Percentiles rank a stretch among this genome's conserved stretches.
Evolutionary conservation across 768 basidiomycete genomes (phyloP).

Genomic region (Panus rudis): DNA sequence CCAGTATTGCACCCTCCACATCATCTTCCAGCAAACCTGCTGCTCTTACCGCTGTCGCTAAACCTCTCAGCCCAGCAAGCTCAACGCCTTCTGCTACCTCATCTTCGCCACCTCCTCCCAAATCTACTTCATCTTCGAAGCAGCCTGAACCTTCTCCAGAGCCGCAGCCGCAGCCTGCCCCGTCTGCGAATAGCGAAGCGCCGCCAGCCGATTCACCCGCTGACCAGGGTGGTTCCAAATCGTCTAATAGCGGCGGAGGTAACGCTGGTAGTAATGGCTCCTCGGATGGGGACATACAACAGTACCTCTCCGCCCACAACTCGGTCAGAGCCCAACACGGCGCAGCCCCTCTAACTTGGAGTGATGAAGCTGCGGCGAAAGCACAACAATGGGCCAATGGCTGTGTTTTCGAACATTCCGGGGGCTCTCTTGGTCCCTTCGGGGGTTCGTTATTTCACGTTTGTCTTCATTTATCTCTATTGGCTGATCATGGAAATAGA

Average conservation of each 20-base stretch:
- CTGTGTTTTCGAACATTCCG: constrained; percentile 66
- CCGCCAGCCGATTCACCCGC: constrained; percentile 1
- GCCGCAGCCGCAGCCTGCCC: constrained; percentile 12
- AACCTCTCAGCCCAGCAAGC: constrained; percentile 1
- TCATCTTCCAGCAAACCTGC: not conserved
- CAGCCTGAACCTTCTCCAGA: constrained; percentile 14
- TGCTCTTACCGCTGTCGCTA: not conserved
- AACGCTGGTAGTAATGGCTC: constrained; percentile 9
- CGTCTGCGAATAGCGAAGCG: constrained; percentile 6
- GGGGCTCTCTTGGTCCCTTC: constrained; percentile 52
- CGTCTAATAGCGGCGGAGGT: constrained; percentile 6
- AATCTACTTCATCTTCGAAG: constrained; percentile 4
- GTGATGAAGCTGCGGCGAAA: constrained; percentile 44
- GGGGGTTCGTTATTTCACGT: constrained; percentile 49
- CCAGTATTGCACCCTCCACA: not conserved
- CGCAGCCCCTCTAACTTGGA: constrained; percentile 61
- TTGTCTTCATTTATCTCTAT: not conserved
- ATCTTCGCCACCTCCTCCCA: constrained; percentile 5
- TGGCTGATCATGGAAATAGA: constrained; percentile 42
- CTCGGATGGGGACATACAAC: constrained; percentile 39
- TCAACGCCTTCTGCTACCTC: not conserved
- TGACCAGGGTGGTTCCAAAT: constrained; percentile 11
- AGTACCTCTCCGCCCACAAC: constrained; percentile 60
- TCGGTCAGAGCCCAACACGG: constrained; percentile 54
- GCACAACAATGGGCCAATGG: constrained; percentile 65